Evolutionary conservation across 345 rosid genomes (phyloP), one percentile per base, ranked within the genome.

Genomic region (Durio zibethinus): DNA sequence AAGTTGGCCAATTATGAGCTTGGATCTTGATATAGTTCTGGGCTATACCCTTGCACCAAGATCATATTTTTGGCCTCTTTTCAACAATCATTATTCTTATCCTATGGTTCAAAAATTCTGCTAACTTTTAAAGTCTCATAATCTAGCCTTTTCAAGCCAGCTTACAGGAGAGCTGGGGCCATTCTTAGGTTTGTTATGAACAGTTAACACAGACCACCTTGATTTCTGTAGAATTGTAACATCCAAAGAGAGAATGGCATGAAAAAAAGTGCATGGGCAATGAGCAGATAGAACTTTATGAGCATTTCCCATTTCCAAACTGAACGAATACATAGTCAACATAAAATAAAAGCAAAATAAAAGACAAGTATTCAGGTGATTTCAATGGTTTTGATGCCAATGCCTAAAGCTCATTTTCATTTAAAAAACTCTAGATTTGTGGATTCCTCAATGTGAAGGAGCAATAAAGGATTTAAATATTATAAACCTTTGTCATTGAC

Each of bases 401-500:
- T 64, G 43, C 33, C 9, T 61, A 61, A 27, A 1, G 18, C 65
- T 61, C 65, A 61, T 29, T 61, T 60, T 29, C 38, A 61, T 14
- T 61, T 29, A 2, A 35, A 31, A 16, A 31, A 33, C n/a, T 16
- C 25, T 21, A 5, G 45, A 64, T 27, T 64, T 36, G 14, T 38
- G 72, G 18, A 7, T 21, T 42, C 33, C 14, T 36, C 53, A 11
- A 15, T 4, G 52, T 11, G 16, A 21, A 42, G 15, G 2, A 11
- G 29, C 33, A 67, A 5, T 2, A 25, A 42, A 72, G 15, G 27
- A 38, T 57, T 27, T 20, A 56, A 35, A 73, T n/a, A 56, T 3
- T 5, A 36, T 36, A 36, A 7, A 14, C 16, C 31, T 71, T 68
- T 64, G 72, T 90, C 76, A 80, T 50, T 60, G 23, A 60, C 78